Evolutionary conservation across 2,329 filamentous ascomycete species (phyloP), one percentile per base, ranked within the genome.

Genomic region (Rhinocladiella mackenziei): DNA sequence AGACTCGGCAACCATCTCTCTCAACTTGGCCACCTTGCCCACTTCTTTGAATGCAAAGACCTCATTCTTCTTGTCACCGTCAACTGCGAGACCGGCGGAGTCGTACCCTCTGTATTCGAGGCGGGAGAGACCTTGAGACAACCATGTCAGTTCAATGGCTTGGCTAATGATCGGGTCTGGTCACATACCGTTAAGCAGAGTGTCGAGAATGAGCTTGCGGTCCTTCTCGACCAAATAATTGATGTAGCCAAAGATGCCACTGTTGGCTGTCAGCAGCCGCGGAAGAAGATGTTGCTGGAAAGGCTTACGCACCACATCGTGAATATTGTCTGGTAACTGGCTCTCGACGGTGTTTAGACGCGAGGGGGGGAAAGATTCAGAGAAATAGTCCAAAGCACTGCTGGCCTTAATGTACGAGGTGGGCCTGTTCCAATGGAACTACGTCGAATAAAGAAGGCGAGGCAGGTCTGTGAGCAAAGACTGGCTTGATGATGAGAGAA

Each of bases 221-320:
- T 97, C 91, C 80, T 94, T 96, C 79, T 97, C 92, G 67, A 97
- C 89, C 68, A 97, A 76, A 74, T 97, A 97, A 77, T 97, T 97
- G 76, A 97, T 87, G 78, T 97, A 97, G 62, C 91, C 91, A 75
- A 97, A 94, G 72, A 92, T 94, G 70, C 87, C 87, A 83, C 86
- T 91, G 56, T n/a, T 33, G 32, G 43, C 20, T 29, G 43, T 42
- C 31, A 44, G 22, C 29, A 34, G 9, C 8, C 11, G 2, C 19
- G n/a, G 7, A 25, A n/a, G 15, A 13, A 19, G 1, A 8, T 9
- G 15, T 23, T 25, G 2, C 5, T 6, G 5, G 20, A 19, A 4
- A 20, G 23, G 18, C 5, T 18, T 43, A 50, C 50, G 29, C 34
- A 53, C 50, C 50, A 53, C 50, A 53, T 53, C 32, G 39, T 53